A percentile compares a stretch with the other conserved stretches of the same genome.
Evolutionary conservation across 2,329 filamentous ascomycete genomes (phyloP).

Genomic region (Sphaceloma murrayae): DNA sequence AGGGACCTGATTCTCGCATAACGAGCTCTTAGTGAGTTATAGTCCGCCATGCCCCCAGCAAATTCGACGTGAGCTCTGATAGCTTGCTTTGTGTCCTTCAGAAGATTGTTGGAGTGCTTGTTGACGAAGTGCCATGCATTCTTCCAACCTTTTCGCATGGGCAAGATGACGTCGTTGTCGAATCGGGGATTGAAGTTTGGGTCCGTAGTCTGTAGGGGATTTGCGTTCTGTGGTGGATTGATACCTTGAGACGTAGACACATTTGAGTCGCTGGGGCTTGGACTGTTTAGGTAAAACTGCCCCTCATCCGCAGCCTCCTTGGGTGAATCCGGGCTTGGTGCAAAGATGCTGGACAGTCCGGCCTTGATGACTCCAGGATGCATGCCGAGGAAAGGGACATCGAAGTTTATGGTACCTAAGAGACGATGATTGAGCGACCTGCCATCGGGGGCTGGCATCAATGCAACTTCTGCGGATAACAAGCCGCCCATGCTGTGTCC

Average conservation of each 20-base stretch:
- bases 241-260: background rate
- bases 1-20: constrained; percentile 61
- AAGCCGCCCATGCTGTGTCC: constrained; percentile 89
- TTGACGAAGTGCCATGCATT: constrained; percentile 64
- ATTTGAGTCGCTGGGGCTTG: background rate
- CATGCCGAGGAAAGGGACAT: constrained; percentile 79
- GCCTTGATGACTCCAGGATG: constrained; percentile 81
- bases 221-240: background rate
- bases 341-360: constrained; percentile 70
- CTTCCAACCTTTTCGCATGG: constrained; percentile 59
- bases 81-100: constrained; percentile 61
- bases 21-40: constrained; percentile 55
- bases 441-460: constrained; percentile 40
- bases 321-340: constrained; percentile 35
- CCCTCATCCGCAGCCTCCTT: constrained; percentile 17
- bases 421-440: constrained; percentile 60
- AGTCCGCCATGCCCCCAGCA: constrained; percentile 70
- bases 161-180: constrained; percentile 60
- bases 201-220: constrained; percentile 32
- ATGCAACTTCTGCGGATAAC: constrained; percentile 65
- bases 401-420: constrained; percentile 70
- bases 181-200: constrained; percentile 69
- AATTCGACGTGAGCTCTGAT: constrained; percentile 77
- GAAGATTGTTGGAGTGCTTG: constrained; percentile 67
- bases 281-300: constrained; percentile 4